Conservation (phyloP, 306 rosid genomes). For the Canavalia gladiata region DNA sequence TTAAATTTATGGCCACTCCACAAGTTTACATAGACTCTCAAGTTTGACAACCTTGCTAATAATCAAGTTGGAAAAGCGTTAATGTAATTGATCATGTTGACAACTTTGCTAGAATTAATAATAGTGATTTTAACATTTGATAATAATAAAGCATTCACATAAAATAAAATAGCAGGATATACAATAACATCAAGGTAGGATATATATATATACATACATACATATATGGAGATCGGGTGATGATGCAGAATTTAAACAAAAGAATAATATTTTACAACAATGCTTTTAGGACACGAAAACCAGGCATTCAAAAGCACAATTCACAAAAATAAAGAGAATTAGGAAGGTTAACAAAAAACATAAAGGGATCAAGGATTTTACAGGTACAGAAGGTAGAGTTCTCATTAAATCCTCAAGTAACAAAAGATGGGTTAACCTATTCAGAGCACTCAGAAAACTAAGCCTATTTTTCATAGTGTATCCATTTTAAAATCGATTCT, state of each 20-base stretch:
- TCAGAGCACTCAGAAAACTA: background rate
- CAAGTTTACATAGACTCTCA: background rate
- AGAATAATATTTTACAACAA: slow-evolving; percentile 24
- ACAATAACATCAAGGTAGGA: background rate
- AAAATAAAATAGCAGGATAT: background rate
- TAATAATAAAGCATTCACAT: background rate
- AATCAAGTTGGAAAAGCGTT: background rate
- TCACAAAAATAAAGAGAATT: background rate
- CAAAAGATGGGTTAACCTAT: background rate
- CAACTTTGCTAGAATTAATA: background rate
- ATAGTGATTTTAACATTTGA: background rate
- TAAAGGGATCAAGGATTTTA: background rate
- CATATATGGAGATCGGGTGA: background rate
- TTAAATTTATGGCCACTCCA: background rate
- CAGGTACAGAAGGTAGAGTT: slow-evolving; percentile 20
- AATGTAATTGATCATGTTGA: background rate
- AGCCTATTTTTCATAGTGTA: slow-evolving; percentile 19
- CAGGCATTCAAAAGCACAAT: background rate
- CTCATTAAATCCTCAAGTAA: slow-evolving; percentile 13
- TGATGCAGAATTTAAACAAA: slow-evolving; percentile 19
- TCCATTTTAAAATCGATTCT: slow-evolving; percentile 6
- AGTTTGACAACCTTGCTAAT: background rate
- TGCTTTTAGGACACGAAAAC: slow-evolving; percentile 30
- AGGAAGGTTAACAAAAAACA: slow-evolving; percentile 1
- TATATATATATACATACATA: background rate